Conservation (phyloP, 352 stramenopile species). For the Globisporangium uncinulatum region DNA sequence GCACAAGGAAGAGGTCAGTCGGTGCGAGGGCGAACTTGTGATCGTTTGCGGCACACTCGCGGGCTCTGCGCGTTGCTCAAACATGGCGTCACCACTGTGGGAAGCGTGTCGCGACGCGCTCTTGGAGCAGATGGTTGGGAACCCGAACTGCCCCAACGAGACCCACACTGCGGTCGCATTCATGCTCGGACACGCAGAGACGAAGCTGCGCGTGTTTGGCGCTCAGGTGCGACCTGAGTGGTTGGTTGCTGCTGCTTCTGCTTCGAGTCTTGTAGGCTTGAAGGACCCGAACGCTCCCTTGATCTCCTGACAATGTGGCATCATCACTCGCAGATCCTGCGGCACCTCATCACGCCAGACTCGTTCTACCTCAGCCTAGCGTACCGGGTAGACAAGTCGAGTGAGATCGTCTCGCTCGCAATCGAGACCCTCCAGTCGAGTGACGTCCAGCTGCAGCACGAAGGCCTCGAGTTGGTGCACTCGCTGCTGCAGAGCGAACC, state of each 20-base stretch:
- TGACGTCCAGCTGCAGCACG: conserved; percentile 43
- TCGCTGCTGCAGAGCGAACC: conserved; percentile 27
- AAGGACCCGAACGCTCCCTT: background rate
- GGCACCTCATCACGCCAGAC: conserved; percentile 39
- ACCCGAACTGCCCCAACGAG: conserved; percentile 20
- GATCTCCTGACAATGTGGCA: background rate
- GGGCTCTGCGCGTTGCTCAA: conserved; percentile 4
- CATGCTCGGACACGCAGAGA: conserved; percentile 31
- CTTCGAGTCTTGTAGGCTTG: background rate
- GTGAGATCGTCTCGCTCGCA: conserved; percentile 29
- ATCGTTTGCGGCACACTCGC: conserved; percentile 34
- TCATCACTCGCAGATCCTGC: conserved; percentile 32
- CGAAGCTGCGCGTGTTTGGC: conserved; percentile 39
- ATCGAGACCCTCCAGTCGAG: conserved; percentile 28
- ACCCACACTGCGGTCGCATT: conserved; percentile 29
- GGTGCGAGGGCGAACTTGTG: conserved; percentile 31
- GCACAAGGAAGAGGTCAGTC: conserved; percentile 45
- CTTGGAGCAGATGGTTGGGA: conserved; percentile 57
- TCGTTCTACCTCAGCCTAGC: conserved; percentile 44
- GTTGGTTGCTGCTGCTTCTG: background rate
- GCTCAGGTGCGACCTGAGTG: conserved; percentile 27
- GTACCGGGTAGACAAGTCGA: conserved; percentile 30
- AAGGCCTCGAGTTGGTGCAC: conserved; percentile 57
- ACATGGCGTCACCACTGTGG: conserved; percentile 20
- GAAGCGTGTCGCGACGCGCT: conserved; percentile 32